Evolutionary conservation across 2,329 filamentous ascomycete species (phyloP).

Genomic region (Fusarium sp.): DNA sequence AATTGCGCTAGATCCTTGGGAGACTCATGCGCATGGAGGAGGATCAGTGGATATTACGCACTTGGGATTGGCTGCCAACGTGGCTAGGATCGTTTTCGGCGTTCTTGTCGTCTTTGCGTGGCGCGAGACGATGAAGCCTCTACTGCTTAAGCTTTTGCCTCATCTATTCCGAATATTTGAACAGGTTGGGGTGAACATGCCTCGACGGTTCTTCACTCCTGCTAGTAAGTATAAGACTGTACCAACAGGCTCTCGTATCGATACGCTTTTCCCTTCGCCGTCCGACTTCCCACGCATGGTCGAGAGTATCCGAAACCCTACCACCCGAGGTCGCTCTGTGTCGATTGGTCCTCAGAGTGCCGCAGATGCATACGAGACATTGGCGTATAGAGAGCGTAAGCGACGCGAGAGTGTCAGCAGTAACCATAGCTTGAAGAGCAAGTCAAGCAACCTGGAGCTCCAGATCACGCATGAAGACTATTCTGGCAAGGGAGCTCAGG

Average conservation of each 20-base stretch:
- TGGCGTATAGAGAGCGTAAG: constrained; percentile 82
- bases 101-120: constrained; percentile 87
- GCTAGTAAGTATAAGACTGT: constrained; percentile 91
- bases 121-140: constrained; percentile 88
- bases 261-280: constrained; percentile 91
- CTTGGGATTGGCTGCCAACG: constrained; percentile 70
- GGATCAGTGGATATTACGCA: constrained; percentile 71
- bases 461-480: constrained; percentile 49
- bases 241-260: constrained; percentile 69
- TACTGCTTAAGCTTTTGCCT: constrained; percentile 78
- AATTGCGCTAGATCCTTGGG: constrained; percentile 56
- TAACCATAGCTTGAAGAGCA: constrained; percentile 57
- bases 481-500: constrained; percentile 50
- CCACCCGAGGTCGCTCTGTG: constrained; percentile 75
- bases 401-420: constrained; percentile 64
- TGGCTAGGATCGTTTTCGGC: constrained; percentile 76
- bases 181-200: constrained; percentile 78
- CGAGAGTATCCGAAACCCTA: constrained; percentile 80
- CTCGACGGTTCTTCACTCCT: constrained; percentile 88
- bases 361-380: constrained; percentile 93
- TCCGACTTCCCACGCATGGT: constrained; percentile 85
- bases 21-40: constrained; percentile 53
- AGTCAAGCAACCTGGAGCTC: constrained; percentile 54
- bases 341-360: constrained; percentile 95
- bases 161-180: constrained; percentile 89